Conservation (phyloP, 176 grass and related monocot genomes). For the Raddia guianensis region DNA sequence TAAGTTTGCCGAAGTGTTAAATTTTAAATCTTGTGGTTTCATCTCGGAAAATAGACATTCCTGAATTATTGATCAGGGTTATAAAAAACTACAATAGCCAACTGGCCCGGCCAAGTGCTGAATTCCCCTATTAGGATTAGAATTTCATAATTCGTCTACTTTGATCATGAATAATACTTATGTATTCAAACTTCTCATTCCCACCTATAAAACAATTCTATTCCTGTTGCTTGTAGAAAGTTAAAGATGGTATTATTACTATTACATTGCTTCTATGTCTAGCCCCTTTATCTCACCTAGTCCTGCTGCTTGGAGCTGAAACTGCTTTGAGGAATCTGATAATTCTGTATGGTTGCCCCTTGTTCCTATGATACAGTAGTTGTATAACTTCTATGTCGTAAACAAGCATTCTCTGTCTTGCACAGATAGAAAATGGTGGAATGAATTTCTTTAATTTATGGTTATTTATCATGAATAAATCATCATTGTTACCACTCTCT, state of each 20-base stretch:
- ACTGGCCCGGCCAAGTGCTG: not conserved
- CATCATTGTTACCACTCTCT: not conserved
- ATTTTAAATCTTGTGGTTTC: not conserved
- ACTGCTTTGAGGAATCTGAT: not conserved
- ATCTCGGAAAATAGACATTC: not conserved
- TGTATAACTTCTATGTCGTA: not conserved
- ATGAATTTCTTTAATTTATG: not conserved
- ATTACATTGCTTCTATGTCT: too few species aligned
- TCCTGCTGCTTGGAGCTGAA: not conserved
- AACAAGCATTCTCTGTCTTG: not conserved
- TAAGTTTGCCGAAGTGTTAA: not conserved
- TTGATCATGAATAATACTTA: not conserved
- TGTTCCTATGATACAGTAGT: slow-evolving; percentile 1
- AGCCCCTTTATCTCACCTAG: too few species aligned
- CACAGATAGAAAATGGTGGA: too few species aligned
- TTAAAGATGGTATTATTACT: too few species aligned
- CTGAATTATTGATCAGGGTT: not conserved
- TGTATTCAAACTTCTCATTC: not conserved
- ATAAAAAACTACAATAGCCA: too few species aligned
- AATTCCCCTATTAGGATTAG: too few species aligned
- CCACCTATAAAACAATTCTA: not conserved
- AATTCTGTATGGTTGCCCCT: not conserved
- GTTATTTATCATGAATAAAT: not conserved
- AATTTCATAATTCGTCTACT: not conserved
- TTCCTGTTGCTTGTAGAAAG: not conserved